Conservation (phyloP, 2,329 filamentous ascomycete species). For the Fusarium zealandicum region DNA sequence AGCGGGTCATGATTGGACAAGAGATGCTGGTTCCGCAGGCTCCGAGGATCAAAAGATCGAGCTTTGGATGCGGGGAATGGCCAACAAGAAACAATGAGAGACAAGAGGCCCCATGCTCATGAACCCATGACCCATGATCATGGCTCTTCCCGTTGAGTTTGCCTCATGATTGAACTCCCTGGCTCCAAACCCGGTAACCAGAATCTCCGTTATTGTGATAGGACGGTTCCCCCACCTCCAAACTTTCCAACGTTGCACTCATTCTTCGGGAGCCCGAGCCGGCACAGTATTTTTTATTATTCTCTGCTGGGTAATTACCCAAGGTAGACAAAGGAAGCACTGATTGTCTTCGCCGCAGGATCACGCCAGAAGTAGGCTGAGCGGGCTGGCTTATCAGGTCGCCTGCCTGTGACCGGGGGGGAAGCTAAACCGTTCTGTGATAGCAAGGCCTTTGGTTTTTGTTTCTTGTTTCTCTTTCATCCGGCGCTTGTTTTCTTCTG, state of each 20-base stretch:
- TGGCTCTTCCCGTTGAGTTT: not conserved
- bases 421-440: too few species aligned
- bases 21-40: not conserved
- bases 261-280: not conserved
- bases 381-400: too few species aligned
- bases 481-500: too few species aligned
- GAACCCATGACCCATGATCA: not conserved
- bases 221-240: constrained; percentile 1
- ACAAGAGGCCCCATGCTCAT: not conserved
- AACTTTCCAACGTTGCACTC: too few species aligned
- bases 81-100: not conserved
- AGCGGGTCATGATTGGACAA: too few species aligned
- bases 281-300: not conserved
- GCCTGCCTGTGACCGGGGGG: too few species aligned
- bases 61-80: not conserved
- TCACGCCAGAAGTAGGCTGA: too few species aligned
- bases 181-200: constrained; percentile 15
- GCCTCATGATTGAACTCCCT: not conserved
- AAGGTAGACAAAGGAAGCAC: too few species aligned
- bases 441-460: too few species aligned
- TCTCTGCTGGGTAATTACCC: too few species aligned
- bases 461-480: too few species aligned
- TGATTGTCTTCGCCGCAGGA: too few species aligned
- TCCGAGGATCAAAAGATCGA: not conserved
- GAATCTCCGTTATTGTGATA: constrained; percentile 25